A percentile compares a stretch with the other conserved stretches of the same genome.
phyloP scores from a whole-genome alignment of 1,284 basidiomycete species.

The Thelephora terrestris region DNA sequence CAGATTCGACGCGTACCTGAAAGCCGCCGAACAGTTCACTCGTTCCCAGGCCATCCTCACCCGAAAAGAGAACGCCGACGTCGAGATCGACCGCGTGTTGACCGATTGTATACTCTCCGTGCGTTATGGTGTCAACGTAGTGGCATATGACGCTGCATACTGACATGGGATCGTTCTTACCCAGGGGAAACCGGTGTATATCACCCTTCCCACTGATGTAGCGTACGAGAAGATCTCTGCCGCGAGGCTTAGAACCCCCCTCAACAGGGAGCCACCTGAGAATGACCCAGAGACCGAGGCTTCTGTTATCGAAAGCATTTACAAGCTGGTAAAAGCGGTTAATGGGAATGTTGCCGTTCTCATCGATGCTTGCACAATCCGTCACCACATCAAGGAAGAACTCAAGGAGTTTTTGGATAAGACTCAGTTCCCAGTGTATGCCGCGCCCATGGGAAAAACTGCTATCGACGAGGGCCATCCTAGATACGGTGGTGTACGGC shows the following conservation, averaged over 20 bases:
- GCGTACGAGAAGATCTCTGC: conserved; percentile 62
- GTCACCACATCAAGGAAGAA: conserved; percentile 68
- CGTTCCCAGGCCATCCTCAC: conserved; percentile 56
- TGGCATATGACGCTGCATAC: too few species aligned
- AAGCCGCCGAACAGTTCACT: conserved; percentile 72
- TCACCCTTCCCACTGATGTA: conserved; percentile 82
- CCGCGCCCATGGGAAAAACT: conserved; percentile 87
- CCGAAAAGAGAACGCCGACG: conserved; percentile 42
- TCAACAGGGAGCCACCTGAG: conserved; percentile 38
- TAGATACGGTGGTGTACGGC: conserved; percentile 80
- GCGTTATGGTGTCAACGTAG: conserved; percentile 10
- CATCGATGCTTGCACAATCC: conserved; percentile 81
- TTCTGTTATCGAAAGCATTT: conserved; percentile 70
- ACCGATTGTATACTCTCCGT: conserved; percentile 61
- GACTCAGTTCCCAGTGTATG: conserved; percentile 71
- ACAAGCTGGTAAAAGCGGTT: conserved; percentile 51
- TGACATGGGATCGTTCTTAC: neutral
- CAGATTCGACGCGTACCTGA: conserved; percentile 70
- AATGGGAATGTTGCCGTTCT: conserved; percentile 66
- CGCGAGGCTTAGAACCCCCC: conserved; percentile 52
- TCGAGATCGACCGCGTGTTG: conserved; percentile 77
- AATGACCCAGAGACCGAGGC: conserved; percentile 55
- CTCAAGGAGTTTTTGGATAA: conserved; percentile 59
- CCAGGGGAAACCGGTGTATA: conserved; percentile 79
- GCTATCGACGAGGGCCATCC: conserved; percentile 70